These are phyloP conservation scores for Elongisporangium prolatum DNA, from an alignment of 352 stramenopile genomes.

Conservation along the genomic window DNA sequence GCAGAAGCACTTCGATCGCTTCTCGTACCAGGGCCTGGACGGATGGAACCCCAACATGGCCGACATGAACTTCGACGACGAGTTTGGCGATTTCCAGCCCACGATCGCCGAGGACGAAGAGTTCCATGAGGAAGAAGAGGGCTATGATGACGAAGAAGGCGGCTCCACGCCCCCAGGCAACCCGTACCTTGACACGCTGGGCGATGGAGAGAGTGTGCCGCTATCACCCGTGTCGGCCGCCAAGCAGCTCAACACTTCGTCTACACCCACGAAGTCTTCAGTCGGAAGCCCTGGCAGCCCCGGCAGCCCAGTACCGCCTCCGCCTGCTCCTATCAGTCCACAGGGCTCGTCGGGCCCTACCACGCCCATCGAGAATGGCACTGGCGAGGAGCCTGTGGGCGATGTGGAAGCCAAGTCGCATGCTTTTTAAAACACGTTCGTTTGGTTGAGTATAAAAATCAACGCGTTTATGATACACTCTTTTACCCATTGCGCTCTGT, in stretches of 20 bases:
- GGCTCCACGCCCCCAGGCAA: too few relatives aligned
- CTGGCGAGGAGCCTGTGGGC: neutral
- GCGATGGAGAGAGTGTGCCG: constrained; percentile 24
- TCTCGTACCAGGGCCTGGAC: constrained; percentile 62
- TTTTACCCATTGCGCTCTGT: too few relatives aligned
- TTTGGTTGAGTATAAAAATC: too few relatives aligned
- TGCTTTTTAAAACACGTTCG: constrained; percentile 32
- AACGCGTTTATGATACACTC: too few relatives aligned
- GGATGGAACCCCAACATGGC: constrained; percentile 61
- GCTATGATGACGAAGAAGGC: constrained; percentile 16
- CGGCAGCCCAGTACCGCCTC: constrained; percentile 22
- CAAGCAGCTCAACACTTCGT: constrained; percentile 28
- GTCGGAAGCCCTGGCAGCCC: constrained; percentile 33
- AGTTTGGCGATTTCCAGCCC: constrained; percentile 42
- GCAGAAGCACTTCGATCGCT: constrained; percentile 70
- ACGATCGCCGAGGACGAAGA: constrained; percentile 64
- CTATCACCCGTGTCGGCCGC: constrained; percentile 28
- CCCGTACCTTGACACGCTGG: too few relatives aligned
- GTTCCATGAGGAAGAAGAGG: constrained; percentile 34
- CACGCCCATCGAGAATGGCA: constrained; percentile 13
- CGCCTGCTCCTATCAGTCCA: constrained; percentile 23
- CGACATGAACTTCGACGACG: constrained; percentile 61
- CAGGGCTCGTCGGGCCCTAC: constrained; percentile 7
- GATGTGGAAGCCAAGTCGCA: constrained; percentile 25
- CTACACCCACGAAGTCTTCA: constrained; percentile 23